Conservation (phyloP, 352 stramenopile genomes). For the Phytophthora sojae region DNA sequence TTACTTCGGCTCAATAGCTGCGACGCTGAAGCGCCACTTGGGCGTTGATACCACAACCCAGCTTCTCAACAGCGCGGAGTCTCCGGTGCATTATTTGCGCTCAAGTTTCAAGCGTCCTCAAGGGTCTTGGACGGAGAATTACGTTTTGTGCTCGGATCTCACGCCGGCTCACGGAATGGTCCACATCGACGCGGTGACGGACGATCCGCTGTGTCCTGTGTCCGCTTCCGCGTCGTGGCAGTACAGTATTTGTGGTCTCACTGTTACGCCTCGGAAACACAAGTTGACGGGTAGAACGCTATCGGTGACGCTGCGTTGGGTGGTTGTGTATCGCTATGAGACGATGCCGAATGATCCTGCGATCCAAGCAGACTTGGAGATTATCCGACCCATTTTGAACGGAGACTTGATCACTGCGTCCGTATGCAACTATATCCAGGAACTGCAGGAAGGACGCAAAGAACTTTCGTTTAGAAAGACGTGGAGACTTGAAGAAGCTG, state of each 20-base stretch:
- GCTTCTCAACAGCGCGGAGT: background rate
- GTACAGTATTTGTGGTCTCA: background rate
- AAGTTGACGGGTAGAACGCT: background rate
- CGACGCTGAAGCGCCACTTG: background rate
- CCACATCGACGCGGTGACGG: constrained; percentile 2
- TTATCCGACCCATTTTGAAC: background rate
- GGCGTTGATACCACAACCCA: background rate
- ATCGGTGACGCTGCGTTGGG: background rate
- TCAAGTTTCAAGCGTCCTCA: background rate
- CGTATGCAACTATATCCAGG: background rate
- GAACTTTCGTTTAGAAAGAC: too few species aligned
- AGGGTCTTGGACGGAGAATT: background rate
- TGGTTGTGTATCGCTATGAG: background rate
- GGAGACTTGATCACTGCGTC: background rate
- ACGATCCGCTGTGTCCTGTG: background rate
- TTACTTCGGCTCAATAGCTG: background rate
- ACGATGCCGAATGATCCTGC: background rate
- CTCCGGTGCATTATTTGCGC: background rate
- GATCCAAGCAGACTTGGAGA: background rate
- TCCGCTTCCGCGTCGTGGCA: background rate
- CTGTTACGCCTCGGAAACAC: background rate
- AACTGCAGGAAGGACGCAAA: too few species aligned
- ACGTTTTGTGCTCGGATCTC: background rate
- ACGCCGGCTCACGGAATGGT: background rate
- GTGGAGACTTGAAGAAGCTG: too few species aligned